A percentile compares a stretch with the other conserved stretches of the same genome.
Evolutionary conservation across 2,329 filamentous ascomycete genomes (phyloP).

Genomic region (Botryosphaeria agaves): DNA sequence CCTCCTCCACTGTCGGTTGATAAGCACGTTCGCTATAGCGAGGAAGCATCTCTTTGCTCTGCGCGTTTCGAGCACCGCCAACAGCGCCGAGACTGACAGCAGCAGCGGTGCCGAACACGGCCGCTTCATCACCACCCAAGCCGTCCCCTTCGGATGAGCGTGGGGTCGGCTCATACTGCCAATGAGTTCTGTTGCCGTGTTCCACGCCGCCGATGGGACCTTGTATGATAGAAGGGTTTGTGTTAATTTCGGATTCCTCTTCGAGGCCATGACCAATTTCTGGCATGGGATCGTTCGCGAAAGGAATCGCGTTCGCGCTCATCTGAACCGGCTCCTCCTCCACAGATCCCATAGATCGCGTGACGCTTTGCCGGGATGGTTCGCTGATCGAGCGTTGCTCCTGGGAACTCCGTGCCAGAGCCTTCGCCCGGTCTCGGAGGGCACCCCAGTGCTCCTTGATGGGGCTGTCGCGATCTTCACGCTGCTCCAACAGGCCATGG

Average conservation of each 20-base stretch:
- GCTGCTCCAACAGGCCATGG: no score
- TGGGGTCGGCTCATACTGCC: slow-evolving; percentile 39
- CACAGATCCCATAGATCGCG: slow-evolving; percentile 13
- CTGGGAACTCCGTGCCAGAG: slow-evolving; percentile 9
- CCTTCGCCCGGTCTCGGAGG: slow-evolving; percentile 23
- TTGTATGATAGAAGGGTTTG: slow-evolving; percentile 71
- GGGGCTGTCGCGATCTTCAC: slow-evolving; percentile 6
- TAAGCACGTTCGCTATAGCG: slow-evolving; percentile 3
- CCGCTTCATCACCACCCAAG: slow-evolving; percentile 21
- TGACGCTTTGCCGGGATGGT: slow-evolving; percentile 29
- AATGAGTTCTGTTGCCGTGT: slow-evolving; percentile 31
- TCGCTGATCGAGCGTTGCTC: slow-evolving; percentile 6
- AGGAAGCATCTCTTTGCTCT: slow-evolving; percentile 10
- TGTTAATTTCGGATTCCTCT: slow-evolving; percentile 47
- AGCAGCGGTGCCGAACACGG: no score
- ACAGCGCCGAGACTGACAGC: slow-evolving; percentile 37
- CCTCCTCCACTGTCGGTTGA: slow-evolving; percentile 20
- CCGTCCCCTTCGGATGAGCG: neutral
- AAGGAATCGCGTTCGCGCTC: slow-evolving; percentile 52
- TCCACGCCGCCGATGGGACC: slow-evolving; percentile 46
- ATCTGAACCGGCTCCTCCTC: slow-evolving; percentile 35
- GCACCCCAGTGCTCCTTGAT: slow-evolving; percentile 15
- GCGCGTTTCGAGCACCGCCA: slow-evolving; percentile 20
- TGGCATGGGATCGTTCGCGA: slow-evolving; percentile 52
- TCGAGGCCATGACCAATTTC: slow-evolving; percentile 53